Conservation (phyloP, 768 basidiomycete species). For the Trichaptum fuscoviolaceum region DNA sequence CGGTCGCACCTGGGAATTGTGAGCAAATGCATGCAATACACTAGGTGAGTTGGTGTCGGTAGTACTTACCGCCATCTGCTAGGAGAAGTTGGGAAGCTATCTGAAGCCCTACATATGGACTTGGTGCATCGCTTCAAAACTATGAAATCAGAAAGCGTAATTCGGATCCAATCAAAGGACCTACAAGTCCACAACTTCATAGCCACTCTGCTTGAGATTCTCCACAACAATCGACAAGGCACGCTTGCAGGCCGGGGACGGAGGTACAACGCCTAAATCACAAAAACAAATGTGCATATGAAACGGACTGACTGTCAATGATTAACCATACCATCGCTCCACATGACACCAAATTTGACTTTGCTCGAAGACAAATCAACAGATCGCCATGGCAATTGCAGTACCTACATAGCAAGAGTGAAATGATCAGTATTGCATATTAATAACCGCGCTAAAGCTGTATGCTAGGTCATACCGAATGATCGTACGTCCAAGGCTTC, state of each 20-base stretch:
- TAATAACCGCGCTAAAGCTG: neutral
- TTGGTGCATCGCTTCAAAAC: constrained; percentile 33
- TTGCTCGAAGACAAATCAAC: constrained; percentile 42
- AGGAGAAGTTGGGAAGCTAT: constrained; percentile 48
- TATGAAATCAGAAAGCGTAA: constrained; percentile 2
- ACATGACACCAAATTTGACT: constrained; percentile 59
- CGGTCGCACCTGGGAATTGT: constrained; percentile 21
- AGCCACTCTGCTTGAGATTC: constrained; percentile 38
- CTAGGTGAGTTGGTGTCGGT: neutral
- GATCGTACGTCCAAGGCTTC: constrained; percentile 66
- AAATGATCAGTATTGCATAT: neutral
- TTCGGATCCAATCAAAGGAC: constrained; percentile 12
- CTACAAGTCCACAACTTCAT: constrained; percentile 50
- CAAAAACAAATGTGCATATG: constrained; percentile 1
- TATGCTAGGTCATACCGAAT: constrained; percentile 27
- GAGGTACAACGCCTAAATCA: constrained; percentile 45
- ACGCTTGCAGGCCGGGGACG: constrained; percentile 57
- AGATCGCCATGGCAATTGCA: constrained; percentile 30
- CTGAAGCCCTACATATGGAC: constrained; percentile 45
- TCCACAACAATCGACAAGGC: constrained; percentile 44
- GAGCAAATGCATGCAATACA: neutral
- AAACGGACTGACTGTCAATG: constrained; percentile 1
- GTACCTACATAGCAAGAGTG: constrained; percentile 22
- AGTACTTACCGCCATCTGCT: constrained; percentile 41
- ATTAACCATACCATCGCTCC: constrained; percentile 50